Base-by-base conservation (phyloP, 1,284 basidiomycete genomes). In the Ustilago trichophora region DNA sequence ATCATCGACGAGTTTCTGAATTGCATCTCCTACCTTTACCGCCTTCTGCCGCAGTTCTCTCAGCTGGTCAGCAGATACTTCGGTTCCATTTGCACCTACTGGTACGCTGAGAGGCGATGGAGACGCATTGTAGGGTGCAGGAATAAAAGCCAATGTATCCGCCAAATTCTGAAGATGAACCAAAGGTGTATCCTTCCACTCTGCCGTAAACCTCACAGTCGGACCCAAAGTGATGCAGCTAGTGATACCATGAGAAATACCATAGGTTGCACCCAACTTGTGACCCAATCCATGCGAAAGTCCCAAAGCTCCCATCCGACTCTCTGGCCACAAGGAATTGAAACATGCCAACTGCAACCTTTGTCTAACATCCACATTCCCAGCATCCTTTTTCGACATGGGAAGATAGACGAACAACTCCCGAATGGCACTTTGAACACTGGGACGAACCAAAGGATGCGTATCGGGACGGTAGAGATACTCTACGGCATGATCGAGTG, bases 241-340 rank as follows among this genome's bases (percentile, higher is more conserved):
- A 6, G 91, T 91, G 68, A 91, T 89, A 4, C 91, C 91, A 78
- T 92, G 91, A 10, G 88, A 87, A 56, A 92, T 91, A 45, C 84
- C 82, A 77, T 91, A 92, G 21, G 85, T 85, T 4, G 90, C 89
- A 3, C 91, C 91, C 11, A 92, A 84, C 70, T 86, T 88, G 77
- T 92, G 90, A 4, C 82, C 82, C 15, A 76, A 40, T 4, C 56
- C 82, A 82, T 92, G 90, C 18, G 89, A 90, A 12, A 91, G 83
- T 18, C 90, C 91, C 13, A 90, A 76, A 3, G 89, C 82, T 51
- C 88, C 87, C 15, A 84, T 59, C 8, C 79, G 85, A 85, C 48
- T 84, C 41, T 80, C 82, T 0, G 90, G 90, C 88, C 88, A 91
- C 12, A 91, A 77, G 47, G 88, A 72, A 60, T 89, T 89, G 89